Evolutionary conservation across 2,329 filamentous ascomycete species (phyloP), one percentile per base, ranked within the genome.

Genomic region (Coleophoma crateriformis): DNA sequence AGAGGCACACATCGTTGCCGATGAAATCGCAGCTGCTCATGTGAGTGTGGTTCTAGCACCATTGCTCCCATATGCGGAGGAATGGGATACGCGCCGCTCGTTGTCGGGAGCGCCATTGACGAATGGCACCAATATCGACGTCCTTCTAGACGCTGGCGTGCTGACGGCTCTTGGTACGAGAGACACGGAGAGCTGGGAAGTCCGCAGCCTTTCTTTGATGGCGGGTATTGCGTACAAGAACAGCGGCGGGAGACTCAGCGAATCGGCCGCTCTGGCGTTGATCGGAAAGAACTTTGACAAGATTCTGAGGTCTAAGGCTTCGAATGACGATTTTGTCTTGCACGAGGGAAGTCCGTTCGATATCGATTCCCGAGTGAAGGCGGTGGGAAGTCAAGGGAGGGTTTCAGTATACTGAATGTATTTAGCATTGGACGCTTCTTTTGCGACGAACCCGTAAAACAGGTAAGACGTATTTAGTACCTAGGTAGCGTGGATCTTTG

Each of bases 31-130:
- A 0, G 68, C 69, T 0, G 79, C 81, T 0, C 56, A 70, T 1
- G 77, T 84, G 0, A 73, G 78, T 50, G 78, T 87, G 17, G 75
- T 87, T 22, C 73, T 87, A 2, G 71, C 77, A 0, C 82, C 82
- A 1, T 63, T 84, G 12, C 75, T 80, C 54, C 74, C 79, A 0
- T 81, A 78, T 58, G 72, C 74, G 2, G 64, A 61, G 3, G 64
- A 61, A 0, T 87, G 83, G 84, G 81, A 85, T 53, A 70, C 83
- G 64, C 76, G 81, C 0, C 77, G 82, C 2, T 75, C 79, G 0
- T 68, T 87, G 11, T 76, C 80, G 0, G 84, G 84, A 1, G 82
- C 83, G 5, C 84, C 84, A 1, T 70, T 87, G 0, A 84, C 82
- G 1, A 84, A 85, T 57, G 81, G 82, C 22, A 86, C 83, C 1